Percentiles rank a stretch among this genome's conserved stretches.
These are phyloP conservation scores for Ascocoryne sarcoides DNA, from an alignment of 2,329 filamentous ascomycete species.

Conservation along the genomic window DNA sequence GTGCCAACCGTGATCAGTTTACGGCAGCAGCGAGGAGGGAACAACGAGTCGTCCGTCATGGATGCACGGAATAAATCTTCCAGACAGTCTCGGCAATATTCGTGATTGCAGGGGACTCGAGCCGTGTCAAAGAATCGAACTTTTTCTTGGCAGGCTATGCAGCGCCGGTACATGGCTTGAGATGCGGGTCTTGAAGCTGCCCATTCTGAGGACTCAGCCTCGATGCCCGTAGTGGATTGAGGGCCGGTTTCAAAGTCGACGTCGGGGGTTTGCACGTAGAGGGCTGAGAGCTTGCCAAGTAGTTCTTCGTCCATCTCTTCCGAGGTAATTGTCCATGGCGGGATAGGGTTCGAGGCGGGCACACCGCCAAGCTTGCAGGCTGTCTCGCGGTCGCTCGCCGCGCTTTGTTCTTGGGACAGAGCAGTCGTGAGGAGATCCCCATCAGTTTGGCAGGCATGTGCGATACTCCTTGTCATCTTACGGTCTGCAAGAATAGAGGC, in stretches of 20 bases:
- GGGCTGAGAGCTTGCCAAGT: conserved; percentile 13
- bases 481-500: conserved; percentile 9
- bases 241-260: no score
- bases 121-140: conserved; percentile 10
- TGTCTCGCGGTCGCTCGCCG: conserved; percentile 10
- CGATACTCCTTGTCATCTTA: conserved; percentile 19
- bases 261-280: not conserved
- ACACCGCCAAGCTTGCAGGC: conserved; percentile 10
- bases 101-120: conserved; percentile 34
- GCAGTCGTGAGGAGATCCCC: conserved; percentile 6
- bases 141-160: conserved; percentile 11
- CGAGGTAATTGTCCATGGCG: conserved; percentile 2
- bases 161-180: conserved; percentile 1
- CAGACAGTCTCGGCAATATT: conserved; percentile 45
- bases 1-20: conserved; percentile 32
- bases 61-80: conserved; percentile 35
- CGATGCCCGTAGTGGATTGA: not conserved
- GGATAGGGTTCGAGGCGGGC: not conserved
- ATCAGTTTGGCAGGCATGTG: conserved; percentile 17
- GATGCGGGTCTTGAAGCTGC: conserved; percentile 1
- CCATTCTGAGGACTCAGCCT: conserved; percentile 6
- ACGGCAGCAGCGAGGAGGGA: conserved; percentile 46
- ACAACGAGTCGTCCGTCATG: conserved; percentile 41
- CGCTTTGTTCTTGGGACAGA: conserved; percentile 9
- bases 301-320: conserved; percentile 16